Base-by-base conservation (phyloP, 1,284 basidiomycete genomes). In the Ganoderma lingzhi region DNA sequence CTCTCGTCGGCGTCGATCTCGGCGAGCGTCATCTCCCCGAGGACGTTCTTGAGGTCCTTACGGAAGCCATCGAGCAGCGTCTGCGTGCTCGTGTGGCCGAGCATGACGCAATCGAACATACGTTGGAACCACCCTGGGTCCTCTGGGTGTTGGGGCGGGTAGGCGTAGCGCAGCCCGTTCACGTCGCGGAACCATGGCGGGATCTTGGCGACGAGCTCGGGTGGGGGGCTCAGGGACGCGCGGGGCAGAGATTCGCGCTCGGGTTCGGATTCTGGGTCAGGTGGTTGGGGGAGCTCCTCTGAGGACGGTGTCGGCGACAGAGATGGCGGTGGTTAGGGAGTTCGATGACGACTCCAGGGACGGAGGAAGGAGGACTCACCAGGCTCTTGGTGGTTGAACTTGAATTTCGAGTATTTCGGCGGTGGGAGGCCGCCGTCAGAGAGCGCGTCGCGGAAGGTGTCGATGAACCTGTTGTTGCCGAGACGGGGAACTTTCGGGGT, bases 121-220 rank as follows among this genome's bases (percentile, higher is more conserved):
- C 35, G 3, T 2, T 37, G n/a, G 19, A 70, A 62, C 69, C 71
- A 75, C 30, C 53, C 3, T 15, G 45, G 55, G 37, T 66, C 53
- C 5, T 53, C 12, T 3, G 67, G 62, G 15, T 69, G 19, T 1
- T 62, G 61, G 1, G 74, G 74, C 4, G 69, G 69, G 53, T 67
- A 66, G 51, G 41, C 23, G 48, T 70, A 73, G 19, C 9, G 37
- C 28, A 62, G 19, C n/a, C 63, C 32, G 15, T 61, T 55, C 32
- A 65, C 53, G 30, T 61, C 59, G 15, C 41, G 41, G n/a, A 61
- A 61, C 59, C 59, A 61, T 19, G 39, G 39, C 14, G 37, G 10
- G 28, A 23, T 23, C 10, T 37, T 35, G 5, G 14, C 58, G 32
- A 30, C 55, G 28, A 59, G 51, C 55, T 19, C 39, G 53, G 45